These are phyloP conservation scores for Tetrapyrgos nigripes DNA, from an alignment of 1,284 basidiomycete genomes.

Conservation along the genomic window DNA sequence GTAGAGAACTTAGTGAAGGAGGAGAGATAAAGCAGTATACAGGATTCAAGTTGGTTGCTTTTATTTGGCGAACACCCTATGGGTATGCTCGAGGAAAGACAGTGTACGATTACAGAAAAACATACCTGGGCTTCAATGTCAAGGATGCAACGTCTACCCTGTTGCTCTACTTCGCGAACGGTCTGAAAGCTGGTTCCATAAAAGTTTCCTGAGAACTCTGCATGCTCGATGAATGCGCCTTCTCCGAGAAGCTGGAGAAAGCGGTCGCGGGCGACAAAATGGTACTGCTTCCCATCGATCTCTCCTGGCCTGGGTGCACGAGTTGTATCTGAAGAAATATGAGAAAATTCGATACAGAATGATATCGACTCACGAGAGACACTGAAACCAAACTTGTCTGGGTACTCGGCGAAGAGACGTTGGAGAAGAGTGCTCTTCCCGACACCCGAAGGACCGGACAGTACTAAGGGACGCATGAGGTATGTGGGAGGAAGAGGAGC, in stretches of 20 bases:
- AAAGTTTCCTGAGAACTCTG: conserved; percentile 90
- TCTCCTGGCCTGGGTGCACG: conserved; percentile 88
- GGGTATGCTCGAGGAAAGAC: conserved; percentile 15
- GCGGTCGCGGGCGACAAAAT: conserved; percentile 67
- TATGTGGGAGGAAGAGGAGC: not conserved
- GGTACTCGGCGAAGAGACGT: conserved; percentile 84
- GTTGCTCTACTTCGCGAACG: conserved; percentile 59
- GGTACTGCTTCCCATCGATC: conserved; percentile 80
- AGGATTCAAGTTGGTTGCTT: conserved; percentile 79
- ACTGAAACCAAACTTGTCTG: conserved; percentile 91
- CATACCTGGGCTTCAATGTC: conserved; percentile 96
- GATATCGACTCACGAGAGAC: conserved; percentile 80
- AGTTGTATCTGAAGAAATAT: conserved; percentile 80
- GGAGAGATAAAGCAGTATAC: conserved; percentile 96
- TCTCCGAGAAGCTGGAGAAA: conserved; percentile 70
- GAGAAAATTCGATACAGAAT: conserved; percentile 7
- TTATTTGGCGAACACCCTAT: conserved; percentile 92
- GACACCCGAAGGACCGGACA: conserved; percentile 75
- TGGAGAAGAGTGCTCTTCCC: conserved; percentile 94
- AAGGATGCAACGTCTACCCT: conserved; percentile 84
- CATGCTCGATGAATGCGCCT: conserved; percentile 78
- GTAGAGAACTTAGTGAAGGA: conserved; percentile 75
- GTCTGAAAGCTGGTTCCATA: conserved; percentile 91
- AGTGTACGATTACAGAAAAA: conserved; percentile 21
- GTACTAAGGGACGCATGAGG: conserved; percentile 45